Base-by-base conservation (phyloP, 78 protist species). In the Dictyostelium purpureum region DNA sequence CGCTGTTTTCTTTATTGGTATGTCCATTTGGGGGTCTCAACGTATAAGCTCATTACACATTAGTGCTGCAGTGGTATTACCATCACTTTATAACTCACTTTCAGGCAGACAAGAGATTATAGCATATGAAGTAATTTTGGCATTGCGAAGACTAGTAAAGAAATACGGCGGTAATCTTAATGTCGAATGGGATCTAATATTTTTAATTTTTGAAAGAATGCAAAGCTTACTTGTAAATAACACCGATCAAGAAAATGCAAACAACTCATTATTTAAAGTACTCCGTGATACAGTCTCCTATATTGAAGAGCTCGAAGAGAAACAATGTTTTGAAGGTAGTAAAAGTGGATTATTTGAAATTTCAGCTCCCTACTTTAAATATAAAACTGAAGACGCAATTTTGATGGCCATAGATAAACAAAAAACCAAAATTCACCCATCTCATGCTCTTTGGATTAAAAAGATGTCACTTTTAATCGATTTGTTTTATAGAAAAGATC, bases 11-110 rank as follows among this genome's bases (percentile, higher is more conserved):
- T 92, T 92, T 57, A 65, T 92, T 21, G 87, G 89, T 11, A 92
- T 92, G 95, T 92, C 89, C 1, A 88, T 81, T 6, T 92, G 95
- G 95, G 95, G 95, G 4, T 77, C 95, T 28, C 91, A 92, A 57
- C 56, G 87, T 21, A 45, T 92, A 12, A 75, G 65, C 16, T 40
- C 91, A 1, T 43, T 92, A 16, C 75, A 74, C 2, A 75, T 74
- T 11, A 47, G 74, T 69, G 80, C 90, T 0, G 59, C 80, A 14
- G 66, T 49, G 19, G 71, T 92, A 6, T n/a, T 92, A 18, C 87
- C 90, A 1, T 40, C 90, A 28, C 61, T 92, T 11, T 92, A 49
- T 38, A 85, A 92, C 79, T 70, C 91, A 42, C 37, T 92, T 35
- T 52, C 77, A 6, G 88, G 87, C 3, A 45, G 57, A 47, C 91